These are phyloP conservation scores for Debaryomycetaceae sp. DNA, from an alignment of 1,139 yeast species.

Conservation along the genomic window DNA sequence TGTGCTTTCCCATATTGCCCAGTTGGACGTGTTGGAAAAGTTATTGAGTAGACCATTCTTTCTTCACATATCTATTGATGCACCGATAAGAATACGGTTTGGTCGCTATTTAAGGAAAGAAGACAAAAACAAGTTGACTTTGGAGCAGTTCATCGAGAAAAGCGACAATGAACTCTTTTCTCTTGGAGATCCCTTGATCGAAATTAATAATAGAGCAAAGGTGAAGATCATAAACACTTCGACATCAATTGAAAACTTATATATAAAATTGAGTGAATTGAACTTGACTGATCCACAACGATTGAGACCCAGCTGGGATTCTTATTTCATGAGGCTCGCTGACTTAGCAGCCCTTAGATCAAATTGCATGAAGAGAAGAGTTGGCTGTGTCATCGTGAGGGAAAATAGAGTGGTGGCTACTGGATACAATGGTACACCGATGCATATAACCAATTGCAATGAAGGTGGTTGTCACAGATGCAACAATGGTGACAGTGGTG, in stretches of 20 bases:
- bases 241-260: conserved; percentile 43
- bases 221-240: conserved; percentile 63
- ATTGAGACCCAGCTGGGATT: conserved; percentile 92
- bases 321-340: conserved; percentile 90
- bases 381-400: conserved; percentile 90
- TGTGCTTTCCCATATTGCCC: conserved; percentile 54
- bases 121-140: conserved; percentile 8
- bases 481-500: conserved; percentile 65
- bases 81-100: conserved; percentile 59
- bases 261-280: conserved; percentile 49
- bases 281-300: conserved; percentile 57
- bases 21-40: conserved; percentile 40
- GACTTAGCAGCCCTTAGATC: conserved; percentile 89
- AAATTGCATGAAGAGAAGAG: conserved; percentile 95
- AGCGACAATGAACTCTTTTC: conserved; percentile 46
- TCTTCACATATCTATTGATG: conserved; percentile 75
- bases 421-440: conserved; percentile 96
- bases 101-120: conserved; percentile 34
- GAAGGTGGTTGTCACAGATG: conserved; percentile 95
- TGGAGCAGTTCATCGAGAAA: conserved; percentile 42
- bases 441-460: conserved; percentile 82
- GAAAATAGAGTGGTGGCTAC: conserved; percentile 88
- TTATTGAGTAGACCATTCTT: conserved; percentile 80
- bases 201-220: conserved; percentile 54
- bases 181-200: conserved; percentile 36